Base-by-base conservation (phyloP, 2,329 filamentous ascomycete species). In the Clonostachys rhizophaga region DNA sequence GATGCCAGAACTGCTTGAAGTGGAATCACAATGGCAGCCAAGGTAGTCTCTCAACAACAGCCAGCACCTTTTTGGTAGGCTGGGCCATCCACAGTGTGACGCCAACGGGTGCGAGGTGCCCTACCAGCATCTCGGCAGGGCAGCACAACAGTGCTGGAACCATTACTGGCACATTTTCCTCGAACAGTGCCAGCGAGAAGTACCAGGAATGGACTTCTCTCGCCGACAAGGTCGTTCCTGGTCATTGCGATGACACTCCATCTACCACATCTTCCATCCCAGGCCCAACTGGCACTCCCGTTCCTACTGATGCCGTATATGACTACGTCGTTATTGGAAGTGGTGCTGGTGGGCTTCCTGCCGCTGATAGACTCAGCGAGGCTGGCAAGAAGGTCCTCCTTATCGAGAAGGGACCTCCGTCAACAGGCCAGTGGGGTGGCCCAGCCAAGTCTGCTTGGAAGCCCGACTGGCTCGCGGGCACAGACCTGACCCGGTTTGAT, bases 401-500 rank as follows among this genome's bases (percentile, higher is more conserved):
- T 13, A 73, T 83, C 36, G 79, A 83, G 60, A 78, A 79, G 58
- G 78, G 78, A 0, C 77, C 79, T 12, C 69, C 76, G 43, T 86
- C 82, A 9, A 80, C 84, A 4, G 82, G 76, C 14, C 72, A 79
- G 51, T 87, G 83, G 69, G 78, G 81, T 34, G 83, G 84, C 9
- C 24, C 24, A 10, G 24, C 24, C 24, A 30, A 30, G 24, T 30
- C 24, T 30, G 77, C 67, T 34, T 72, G 84, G 66, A 76, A 74
- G 52, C 79, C 82, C 3, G 65, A 65, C 2, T 89, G 86, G 86
- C 72, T 82, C n/a, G 65, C 76, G 37, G 77, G 75, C 35, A 80
- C 78, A 16, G 79, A 81, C 36, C 61, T 87, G 34, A 87, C 84
- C 8, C 81, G 84, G 43, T 87, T 89, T 55, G 85, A 89, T 57